These are phyloP conservation scores for Talaromyces wortmannii DNA, from an alignment of 495 filamentous ascomycete species.

Conservation along the genomic window DNA sequence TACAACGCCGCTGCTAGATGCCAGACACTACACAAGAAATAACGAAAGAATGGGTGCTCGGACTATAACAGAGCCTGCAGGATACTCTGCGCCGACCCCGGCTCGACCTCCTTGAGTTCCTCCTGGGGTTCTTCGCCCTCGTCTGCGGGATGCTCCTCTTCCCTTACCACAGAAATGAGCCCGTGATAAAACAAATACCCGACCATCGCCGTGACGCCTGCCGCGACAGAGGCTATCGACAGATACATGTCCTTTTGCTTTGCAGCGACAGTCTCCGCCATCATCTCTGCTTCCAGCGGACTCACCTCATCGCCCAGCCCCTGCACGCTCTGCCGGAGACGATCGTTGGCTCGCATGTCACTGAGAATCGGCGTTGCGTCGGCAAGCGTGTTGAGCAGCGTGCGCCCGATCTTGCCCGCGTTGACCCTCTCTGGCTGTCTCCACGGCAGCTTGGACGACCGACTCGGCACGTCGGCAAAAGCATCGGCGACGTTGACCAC, in stretches of 20 bases:
- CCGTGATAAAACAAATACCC: slow-evolving; percentile 35
- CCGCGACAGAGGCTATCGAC: slow-evolving; percentile 29
- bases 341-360: slow-evolving; percentile 27
- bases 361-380: slow-evolving; percentile 33
- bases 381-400: slow-evolving; percentile 29
- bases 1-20: too few relatives aligned
- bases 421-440: slow-evolving; percentile 24
- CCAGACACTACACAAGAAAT: too few relatives aligned
- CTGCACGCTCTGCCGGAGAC: slow-evolving; percentile 24
- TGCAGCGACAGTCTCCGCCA: slow-evolving; percentile 5
- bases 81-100: neutral
- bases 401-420: slow-evolving; percentile 23
- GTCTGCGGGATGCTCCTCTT: neutral
- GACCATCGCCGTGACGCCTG: slow-evolving; percentile 25
- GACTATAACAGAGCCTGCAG: neutral
- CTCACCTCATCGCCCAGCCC: slow-evolving; percentile 7
- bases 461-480: slow-evolving; percentile 5
- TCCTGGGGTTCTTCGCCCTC: slow-evolving; percentile 8
- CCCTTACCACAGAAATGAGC: slow-evolving; percentile 10
- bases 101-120: neutral
- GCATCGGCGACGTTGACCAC: slow-evolving; percentile 19
- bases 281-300: too few relatives aligned
- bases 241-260: slow-evolving; percentile 30
- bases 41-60: too few relatives aligned
- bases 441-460: slow-evolving; percentile 25